Evolutionary conservation across 257 asterid genomes (phyloP).

Genomic region (Forsythia suspensa): DNA sequence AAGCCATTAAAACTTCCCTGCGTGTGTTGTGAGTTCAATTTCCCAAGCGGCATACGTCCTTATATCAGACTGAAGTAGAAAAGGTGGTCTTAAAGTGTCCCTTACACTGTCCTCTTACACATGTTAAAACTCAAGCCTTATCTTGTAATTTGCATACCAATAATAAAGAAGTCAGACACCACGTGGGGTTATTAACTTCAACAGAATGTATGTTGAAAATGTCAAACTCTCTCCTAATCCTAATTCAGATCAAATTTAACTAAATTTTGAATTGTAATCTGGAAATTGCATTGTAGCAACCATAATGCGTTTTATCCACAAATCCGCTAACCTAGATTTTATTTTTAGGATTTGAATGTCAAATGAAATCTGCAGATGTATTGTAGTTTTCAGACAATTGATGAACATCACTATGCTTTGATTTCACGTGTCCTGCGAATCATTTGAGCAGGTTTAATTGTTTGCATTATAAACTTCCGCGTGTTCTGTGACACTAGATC

Average conservation of each 20-base stretch:
- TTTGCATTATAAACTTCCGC: background rate
- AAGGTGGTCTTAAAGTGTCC: too few relatives aligned
- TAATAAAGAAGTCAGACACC: constrained; percentile 11
- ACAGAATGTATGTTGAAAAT: constrained; percentile 1
- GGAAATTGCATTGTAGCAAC: background rate
- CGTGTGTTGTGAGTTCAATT: too few relatives aligned
- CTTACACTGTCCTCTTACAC: too few relatives aligned
- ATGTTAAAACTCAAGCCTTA: too few relatives aligned
- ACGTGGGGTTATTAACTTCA: background rate
- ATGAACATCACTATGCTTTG: too few relatives aligned
- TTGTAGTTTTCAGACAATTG: background rate
- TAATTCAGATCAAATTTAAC: background rate
- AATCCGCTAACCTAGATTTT: background rate
- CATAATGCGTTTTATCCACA: background rate
- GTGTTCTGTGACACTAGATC: too few relatives aligned
- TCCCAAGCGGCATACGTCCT: too few relatives aligned
- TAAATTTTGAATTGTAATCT: constrained; percentile 1
- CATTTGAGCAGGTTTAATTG: background rate
- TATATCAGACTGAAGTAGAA: too few relatives aligned
- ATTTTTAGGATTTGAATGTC: background rate
- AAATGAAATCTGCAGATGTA: background rate
- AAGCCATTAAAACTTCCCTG: too few relatives aligned
- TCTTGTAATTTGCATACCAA: too few relatives aligned
- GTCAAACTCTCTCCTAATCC: background rate
- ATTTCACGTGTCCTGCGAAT: background rate